Percentiles rank a stretch among this genome's conserved stretches.
phyloP scores from a whole-genome alignment of 2,329 filamentous ascomycete genomes.

The Cladosporium halotolerans region DNA sequence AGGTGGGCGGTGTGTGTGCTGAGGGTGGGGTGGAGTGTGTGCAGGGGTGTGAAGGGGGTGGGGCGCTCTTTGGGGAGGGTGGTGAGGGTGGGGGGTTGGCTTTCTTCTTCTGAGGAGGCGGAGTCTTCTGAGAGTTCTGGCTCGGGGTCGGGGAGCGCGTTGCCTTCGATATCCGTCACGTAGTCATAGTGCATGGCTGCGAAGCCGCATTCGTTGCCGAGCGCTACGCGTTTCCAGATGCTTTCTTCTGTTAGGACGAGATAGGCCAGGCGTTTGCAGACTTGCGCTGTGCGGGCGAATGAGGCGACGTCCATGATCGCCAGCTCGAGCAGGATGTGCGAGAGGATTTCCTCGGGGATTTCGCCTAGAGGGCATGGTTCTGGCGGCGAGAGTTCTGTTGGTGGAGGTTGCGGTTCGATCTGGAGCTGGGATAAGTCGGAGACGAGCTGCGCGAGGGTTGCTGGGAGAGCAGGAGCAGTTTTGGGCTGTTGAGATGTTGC shows the following conservation, averaged over 20 bases:
- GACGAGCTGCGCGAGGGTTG: conserved; percentile 60
- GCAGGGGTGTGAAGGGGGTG: no score
- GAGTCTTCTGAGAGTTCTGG: conserved; percentile 22
- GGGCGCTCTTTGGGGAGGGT: conserved; percentile 13
- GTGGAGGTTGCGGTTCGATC: conserved; percentile 61
- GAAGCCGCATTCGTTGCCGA: conserved; percentile 70
- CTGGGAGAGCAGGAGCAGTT: conserved; percentile 38
- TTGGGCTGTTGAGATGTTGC: not conserved
- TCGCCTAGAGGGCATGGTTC: conserved; percentile 72
- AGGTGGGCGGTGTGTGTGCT: conserved; percentile 21
- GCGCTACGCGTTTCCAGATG: conserved; percentile 75
- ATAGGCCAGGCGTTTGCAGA: conserved; percentile 83
- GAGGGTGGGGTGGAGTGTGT: conserved; percentile 18
- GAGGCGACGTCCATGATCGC: conserved; percentile 69
- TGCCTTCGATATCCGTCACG: conserved; percentile 53
- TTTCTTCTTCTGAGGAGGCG: conserved; percentile 15
- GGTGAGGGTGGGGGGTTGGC: conserved; percentile 15
- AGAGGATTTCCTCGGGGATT: conserved; percentile 77
- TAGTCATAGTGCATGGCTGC: conserved; percentile 76
- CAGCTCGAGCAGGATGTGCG: conserved; percentile 68
- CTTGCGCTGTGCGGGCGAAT: conserved; percentile 67
- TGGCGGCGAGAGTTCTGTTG: conserved; percentile 64
- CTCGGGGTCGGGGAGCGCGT: conserved; percentile 26
- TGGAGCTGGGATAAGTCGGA: conserved; percentile 63
- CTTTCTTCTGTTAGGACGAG: conserved; percentile 76